Evolutionary conservation across 345 rosid species (phyloP).

Genomic region (Gossypium longicalyx): DNA sequence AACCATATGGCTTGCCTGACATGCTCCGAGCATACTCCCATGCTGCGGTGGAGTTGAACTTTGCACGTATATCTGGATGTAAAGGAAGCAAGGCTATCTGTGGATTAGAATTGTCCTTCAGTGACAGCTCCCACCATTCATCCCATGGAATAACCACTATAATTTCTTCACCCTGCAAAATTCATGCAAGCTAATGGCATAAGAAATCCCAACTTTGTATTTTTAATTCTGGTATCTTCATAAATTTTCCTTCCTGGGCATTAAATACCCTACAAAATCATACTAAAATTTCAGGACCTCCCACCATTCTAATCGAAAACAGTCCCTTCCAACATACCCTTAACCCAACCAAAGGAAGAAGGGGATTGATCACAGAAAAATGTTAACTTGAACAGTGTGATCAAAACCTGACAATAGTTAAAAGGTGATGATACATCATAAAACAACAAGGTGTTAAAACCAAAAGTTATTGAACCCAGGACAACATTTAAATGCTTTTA

Average conservation of each 20-base stretch:
- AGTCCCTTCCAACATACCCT: background rate
- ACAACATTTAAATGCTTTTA: background rate
- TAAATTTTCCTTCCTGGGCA: too few species aligned
- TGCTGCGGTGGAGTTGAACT: conserved; percentile 82
- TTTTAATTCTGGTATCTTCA: too few species aligned
- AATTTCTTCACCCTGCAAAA: conserved; percentile 83
- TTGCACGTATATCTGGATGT: conserved; percentile 71
- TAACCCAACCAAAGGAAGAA: background rate
- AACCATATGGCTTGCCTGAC: conserved; percentile 98
- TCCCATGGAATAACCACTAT: conserved; percentile 90
- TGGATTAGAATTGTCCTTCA: conserved; percentile 87
- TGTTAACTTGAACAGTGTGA: background rate
- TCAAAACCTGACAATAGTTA: background rate
- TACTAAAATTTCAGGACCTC: background rate
- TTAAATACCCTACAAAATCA: background rate
- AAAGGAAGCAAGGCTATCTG: conserved; percentile 88
- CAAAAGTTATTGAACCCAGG: background rate
- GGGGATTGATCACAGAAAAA: background rate
- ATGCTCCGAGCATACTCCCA: conserved; percentile 94
- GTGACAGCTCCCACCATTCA: conserved; percentile 90
- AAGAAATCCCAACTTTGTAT: background rate
- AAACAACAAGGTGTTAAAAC: background rate
- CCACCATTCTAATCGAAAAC: background rate
- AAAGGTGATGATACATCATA: background rate
- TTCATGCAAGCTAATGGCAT: conserved; percentile 8